Base-by-base conservation (phyloP, 2,329 filamentous ascomycete genomes). In the Fusarium sp. region DNA sequence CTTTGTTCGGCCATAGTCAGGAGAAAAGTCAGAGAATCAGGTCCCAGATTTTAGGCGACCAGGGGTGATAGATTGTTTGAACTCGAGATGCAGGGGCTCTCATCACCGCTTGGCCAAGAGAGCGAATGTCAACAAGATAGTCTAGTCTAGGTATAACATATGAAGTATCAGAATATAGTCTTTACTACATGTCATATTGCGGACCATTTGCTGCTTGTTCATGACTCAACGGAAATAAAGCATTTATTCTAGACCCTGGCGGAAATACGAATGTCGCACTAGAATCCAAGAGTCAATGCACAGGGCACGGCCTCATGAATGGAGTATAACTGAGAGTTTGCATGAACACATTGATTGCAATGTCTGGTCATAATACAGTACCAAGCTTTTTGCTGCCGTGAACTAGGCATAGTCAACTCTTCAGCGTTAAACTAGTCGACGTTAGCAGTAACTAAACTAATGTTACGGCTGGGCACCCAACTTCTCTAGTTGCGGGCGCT, bases 21-120 rank as follows among this genome's bases (percentile, higher is more conserved):
- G 50, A 52, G 50, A 52, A 52, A 42, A 40, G 32, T 52, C 32
- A 11, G 49, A 52, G 20, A 52, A 52, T 52, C 49, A 52, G 32
- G 49, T 42, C 50, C 20, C 50, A n/a, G 6, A n/a, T 5, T 38
- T 38, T 38, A 38, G 18, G 34, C 34, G 34, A 38, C 34, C 10
- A 38, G 22, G 47, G 47, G 30, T 25, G 29, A 14, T 52, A 38
- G 22, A 52, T 52, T 52, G 32, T 52, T 27, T 38, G 34, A n/a
- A 38, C 34, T 38, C 34, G 6, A 38, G 5, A 38, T 38, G 18
- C 34, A 38, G 34, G 34, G 34, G 34, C 34, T 38, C 18, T 10
- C 34, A 38, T 52, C 24, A 25, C 30, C 12, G 22, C 15, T 25
- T 25, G 42, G 8, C 42, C 22, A 24, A 40, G 9, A 16, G 22